phyloP scores from a whole-genome alignment of 2,329 filamentous ascomycete genomes.

The Diatrype stigma region DNA sequence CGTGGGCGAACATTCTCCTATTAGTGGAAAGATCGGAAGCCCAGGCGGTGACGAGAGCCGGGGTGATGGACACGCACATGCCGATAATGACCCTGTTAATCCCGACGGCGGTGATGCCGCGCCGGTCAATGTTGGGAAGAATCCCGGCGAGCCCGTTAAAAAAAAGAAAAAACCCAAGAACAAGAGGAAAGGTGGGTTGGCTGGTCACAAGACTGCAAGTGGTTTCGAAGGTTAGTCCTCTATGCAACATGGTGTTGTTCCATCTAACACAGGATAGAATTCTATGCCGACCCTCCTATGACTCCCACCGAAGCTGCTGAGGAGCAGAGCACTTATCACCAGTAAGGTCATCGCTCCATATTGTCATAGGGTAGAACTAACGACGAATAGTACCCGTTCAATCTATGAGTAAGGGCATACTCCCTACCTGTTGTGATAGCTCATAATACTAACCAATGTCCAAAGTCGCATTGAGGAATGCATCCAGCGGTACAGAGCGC shows the following conservation, averaged over 20 bases:
- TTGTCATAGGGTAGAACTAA: constrained; percentile 1
- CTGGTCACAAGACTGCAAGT: constrained; percentile 45
- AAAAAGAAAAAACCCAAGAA: constrained; percentile 41
- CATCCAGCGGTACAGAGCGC: constrained; percentile 74
- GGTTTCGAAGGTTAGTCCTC: constrained; percentile 62
- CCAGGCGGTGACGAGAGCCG: no score
- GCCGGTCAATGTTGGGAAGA: no score
- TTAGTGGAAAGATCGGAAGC: no score
- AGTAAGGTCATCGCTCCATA: constrained; percentile 38
- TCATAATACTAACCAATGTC: constrained; percentile 5
- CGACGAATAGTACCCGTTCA: constrained; percentile 37
- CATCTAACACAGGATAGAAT: constrained; percentile 44
- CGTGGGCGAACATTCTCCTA: no score
- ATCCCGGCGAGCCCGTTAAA: constrained; percentile 18
- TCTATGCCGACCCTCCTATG: constrained; percentile 74
- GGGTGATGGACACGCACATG: no score
- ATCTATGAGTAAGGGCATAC: constrained; percentile 49
- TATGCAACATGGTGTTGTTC: background rate
- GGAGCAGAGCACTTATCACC: constrained; percentile 65
- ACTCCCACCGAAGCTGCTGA: constrained; percentile 64
- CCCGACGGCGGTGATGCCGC: no score
- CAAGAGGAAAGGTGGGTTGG: constrained; percentile 30
- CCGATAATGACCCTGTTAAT: no score
- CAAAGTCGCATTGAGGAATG: constrained; percentile 76
- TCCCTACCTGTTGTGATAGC: background rate